Evolutionary conservation across 805 yeast species (phyloP).

Genomic region (Yamadazyma philogaea): DNA sequence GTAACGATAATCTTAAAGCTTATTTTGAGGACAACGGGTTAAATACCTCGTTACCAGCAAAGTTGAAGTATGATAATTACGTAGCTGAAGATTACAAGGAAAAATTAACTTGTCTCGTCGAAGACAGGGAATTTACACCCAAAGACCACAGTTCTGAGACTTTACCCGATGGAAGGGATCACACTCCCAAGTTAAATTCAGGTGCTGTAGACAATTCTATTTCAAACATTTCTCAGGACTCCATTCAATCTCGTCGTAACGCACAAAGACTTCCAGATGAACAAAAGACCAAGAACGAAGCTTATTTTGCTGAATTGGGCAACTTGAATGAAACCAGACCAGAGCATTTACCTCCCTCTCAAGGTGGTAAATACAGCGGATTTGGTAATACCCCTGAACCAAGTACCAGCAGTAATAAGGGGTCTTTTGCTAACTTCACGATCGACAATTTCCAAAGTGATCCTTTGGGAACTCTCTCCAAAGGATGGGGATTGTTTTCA

Average conservation of each 20-base stretch:
- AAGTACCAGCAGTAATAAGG: slow-evolving; percentile 22
- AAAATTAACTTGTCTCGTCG: slow-evolving; percentile 68
- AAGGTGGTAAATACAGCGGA: slow-evolving; percentile 91
- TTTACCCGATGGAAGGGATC: slow-evolving; percentile 28
- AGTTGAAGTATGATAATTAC: slow-evolving; percentile 76
- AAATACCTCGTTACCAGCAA: slow-evolving; percentile 59
- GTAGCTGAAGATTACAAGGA: slow-evolving; percentile 95
- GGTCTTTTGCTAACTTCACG: slow-evolving; percentile 55
- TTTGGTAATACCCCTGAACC: slow-evolving; percentile 80
- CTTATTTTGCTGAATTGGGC: slow-evolving; percentile 79
- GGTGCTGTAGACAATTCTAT: slow-evolving; percentile 2
- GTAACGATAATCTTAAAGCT: slow-evolving; percentile 70
- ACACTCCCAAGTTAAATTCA: not conserved
- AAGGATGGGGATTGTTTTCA: slow-evolving; percentile 94
- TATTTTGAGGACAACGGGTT: slow-evolving; percentile 74
- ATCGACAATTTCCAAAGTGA: slow-evolving; percentile 71
- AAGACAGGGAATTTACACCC: slow-evolving; percentile 67
- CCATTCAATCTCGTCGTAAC: slow-evolving; percentile 42
- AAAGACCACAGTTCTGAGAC: slow-evolving; percentile 54
- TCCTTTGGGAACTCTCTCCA: slow-evolving; percentile 85
- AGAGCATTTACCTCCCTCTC: slow-evolving; percentile 79
- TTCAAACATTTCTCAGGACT: slow-evolving; percentile 19
- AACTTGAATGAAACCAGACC: slow-evolving; percentile 69
- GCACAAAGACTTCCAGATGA: slow-evolving; percentile 29
- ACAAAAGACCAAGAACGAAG: slow-evolving; percentile 65